Evolutionary conservation across 2,329 filamentous ascomycete genomes (phyloP), one percentile per base, ranked within the genome.

Genomic region (Fusarium foetens): DNA sequence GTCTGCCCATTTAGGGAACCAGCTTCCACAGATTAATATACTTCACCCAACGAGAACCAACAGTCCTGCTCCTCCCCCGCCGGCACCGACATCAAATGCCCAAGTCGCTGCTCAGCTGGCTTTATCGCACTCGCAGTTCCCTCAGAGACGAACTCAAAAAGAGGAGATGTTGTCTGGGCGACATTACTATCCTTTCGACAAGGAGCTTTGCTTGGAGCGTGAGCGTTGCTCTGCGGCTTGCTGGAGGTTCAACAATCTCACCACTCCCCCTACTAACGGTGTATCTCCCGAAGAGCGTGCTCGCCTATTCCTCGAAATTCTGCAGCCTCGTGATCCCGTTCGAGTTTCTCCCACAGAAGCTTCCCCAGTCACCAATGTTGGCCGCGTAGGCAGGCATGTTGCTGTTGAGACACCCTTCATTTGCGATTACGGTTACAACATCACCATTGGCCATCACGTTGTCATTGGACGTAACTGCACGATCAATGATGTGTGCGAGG

Each of bases 391-490:
- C n/a, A 88, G 91, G 21, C 90, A 92, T 61, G 92, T 93, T 9
- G 86, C 91, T 45, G 92, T 99, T 31, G 94, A 97, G 77, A 90
- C 93, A 6, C 95, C 95, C 0, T 98, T 99, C 80, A 91, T 88
- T 51, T 98, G 95, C 80, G 94, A 98, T 77, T 98, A 98, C 78
- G 96, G 96, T 1, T 98, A 97, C 83, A 98, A 99, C 80, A 92
- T 98, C 76, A 88, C 89, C 52, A 93, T 99, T 73, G 95, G 93
- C 17, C 92, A 95, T 75, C 91, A 96, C 71, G 94, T 97, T 6
- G 89, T 91, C 61, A 93, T 99, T 73, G 93, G 92, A 23, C 89
- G 93, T 61, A 93, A 94, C 77, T 98, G 95, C 81, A 91, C 91
- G 31, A 92, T 98, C 78, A 90, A 95, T 62, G 96, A 99, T 79